Conservation (phyloP, 345 rosid genomes). For the Hypericum perforatum region DNA sequence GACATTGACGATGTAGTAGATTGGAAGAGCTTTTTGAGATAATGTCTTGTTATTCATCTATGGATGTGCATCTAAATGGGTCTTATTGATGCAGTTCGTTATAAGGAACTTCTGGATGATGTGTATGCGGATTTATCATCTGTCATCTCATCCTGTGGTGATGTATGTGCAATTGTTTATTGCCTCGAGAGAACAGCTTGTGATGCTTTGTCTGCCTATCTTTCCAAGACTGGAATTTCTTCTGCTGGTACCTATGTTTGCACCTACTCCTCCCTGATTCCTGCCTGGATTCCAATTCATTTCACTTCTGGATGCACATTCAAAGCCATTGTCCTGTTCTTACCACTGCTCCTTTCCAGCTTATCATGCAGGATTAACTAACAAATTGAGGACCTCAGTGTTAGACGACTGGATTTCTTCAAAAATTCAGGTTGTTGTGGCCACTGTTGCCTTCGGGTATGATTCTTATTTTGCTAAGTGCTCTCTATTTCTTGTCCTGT, state of each 20-base stretch:
- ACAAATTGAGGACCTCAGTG: constrained; percentile 64
- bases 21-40: not conserved
- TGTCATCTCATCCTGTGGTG: constrained; percentile 55
- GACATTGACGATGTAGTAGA: not conserved
- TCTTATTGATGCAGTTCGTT: constrained; percentile 58
- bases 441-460: constrained; percentile 99
- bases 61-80: constrained; percentile 23
- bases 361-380: constrained; percentile 86
- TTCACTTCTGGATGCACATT: not conserved
- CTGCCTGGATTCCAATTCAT: not conserved
- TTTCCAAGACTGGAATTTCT: constrained; percentile 62
- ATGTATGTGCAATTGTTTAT: constrained; percentile 77
- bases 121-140: constrained; percentile 60
- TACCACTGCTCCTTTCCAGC: constrained; percentile 38
- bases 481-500: not conserved
- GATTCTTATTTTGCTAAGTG: constrained; percentile 4
- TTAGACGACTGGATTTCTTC: constrained; percentile 92
- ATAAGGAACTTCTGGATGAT: constrained; percentile 80
- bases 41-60: not conserved
- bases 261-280: constrained; percentile 4
- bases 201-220: constrained; percentile 71
- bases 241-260: constrained; percentile 57
- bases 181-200: constrained; percentile 94
- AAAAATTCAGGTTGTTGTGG: constrained; percentile 86
- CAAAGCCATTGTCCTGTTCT: constrained; percentile 1